These are phyloP conservation scores for Clathrospora elynae DNA, from an alignment of 2,329 filamentous ascomycete genomes.

Conservation along the genomic window DNA sequence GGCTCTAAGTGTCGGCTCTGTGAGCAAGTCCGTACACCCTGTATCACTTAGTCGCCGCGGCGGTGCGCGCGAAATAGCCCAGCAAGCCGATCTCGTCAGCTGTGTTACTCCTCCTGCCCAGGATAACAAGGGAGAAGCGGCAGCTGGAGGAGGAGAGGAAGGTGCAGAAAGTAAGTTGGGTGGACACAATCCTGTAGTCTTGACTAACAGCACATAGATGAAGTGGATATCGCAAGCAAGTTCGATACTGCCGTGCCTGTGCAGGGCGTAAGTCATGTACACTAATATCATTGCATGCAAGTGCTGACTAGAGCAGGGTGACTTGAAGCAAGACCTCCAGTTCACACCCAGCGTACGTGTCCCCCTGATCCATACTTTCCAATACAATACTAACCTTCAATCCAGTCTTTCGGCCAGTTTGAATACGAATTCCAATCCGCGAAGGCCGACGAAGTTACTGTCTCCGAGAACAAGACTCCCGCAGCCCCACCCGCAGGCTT, in stretches of 20 bases:
- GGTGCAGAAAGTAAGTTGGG: conserved; percentile 13
- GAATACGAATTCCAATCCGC: conserved; percentile 29
- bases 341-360: conserved; percentile 27
- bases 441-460: conserved; percentile 24
- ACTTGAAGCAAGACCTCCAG: conserved; percentile 30
- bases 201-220: conserved; percentile 10
- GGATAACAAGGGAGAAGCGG: conserved; percentile 4
- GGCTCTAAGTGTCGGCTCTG: background rate
- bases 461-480: conserved; percentile 26
- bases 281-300: background rate
- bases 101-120: background rate
- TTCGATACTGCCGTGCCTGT: conserved; percentile 17
- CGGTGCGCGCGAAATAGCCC: conserved; percentile 1
- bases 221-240: conserved; percentile 16
- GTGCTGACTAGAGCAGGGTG: conserved; percentile 12
- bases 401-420: conserved; percentile 27
- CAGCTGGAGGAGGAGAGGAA: conserved; percentile 7
- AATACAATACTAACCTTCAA: background rate
- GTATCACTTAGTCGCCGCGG: conserved; percentile 2
- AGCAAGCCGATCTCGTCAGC: conserved; percentile 3
- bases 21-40: background rate
- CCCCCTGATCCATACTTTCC: background rate
- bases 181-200: background rate
- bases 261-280: conserved; percentile 9
- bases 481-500: conserved; percentile 24